These are phyloP conservation scores for Aspergillus panamensis DNA, from an alignment of 495 filamentous ascomycete species.

Conservation along the genomic window DNA sequence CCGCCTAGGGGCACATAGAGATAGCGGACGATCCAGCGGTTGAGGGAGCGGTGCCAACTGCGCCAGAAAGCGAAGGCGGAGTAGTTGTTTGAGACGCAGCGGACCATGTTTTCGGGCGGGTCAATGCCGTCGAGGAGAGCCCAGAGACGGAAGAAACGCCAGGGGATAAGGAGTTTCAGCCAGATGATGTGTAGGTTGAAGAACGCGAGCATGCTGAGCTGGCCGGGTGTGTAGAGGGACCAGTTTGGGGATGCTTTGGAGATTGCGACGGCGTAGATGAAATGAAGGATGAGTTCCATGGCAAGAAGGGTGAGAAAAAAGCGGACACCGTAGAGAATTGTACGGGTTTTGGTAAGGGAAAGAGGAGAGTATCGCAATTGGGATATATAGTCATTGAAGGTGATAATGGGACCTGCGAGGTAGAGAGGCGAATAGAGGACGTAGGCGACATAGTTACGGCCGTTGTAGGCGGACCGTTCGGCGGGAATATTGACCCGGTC, in stretches of 20 bases:
- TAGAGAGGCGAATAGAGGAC: slow-evolving; percentile 89
- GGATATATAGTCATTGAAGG: slow-evolving; percentile 97
- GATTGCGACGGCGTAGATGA: slow-evolving; percentile 90
- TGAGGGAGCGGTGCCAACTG: slow-evolving; percentile 89
- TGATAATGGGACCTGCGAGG: slow-evolving; percentile 86
- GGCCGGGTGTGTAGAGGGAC: slow-evolving; percentile 79
- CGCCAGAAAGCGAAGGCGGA: slow-evolving; percentile 93
- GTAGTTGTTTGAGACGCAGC: slow-evolving; percentile 95
- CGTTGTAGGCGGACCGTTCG: slow-evolving; percentile 60
- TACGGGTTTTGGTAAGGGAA: slow-evolving; percentile 63
- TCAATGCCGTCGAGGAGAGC: slow-evolving; percentile 84
- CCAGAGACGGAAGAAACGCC: slow-evolving; percentile 98
- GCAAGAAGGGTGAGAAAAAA: slow-evolving; percentile 75
- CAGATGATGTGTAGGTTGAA: slow-evolving; percentile 98
- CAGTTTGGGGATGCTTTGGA: slow-evolving; percentile 75
- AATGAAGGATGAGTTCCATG: slow-evolving; percentile 95
- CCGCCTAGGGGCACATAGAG: slow-evolving; percentile 92
- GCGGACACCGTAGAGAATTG: slow-evolving; percentile 75
- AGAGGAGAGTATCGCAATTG: slow-evolving; percentile 71
- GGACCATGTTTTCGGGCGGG: slow-evolving; percentile 96
- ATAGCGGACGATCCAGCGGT: slow-evolving; percentile 91
- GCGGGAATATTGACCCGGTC: slow-evolving; percentile 80
- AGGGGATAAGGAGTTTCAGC: slow-evolving; percentile 95
- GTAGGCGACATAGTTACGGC: slow-evolving; percentile 87
- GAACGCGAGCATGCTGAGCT: slow-evolving; percentile 87